Percentiles rank a stretch among this genome's conserved stretches.
Evolutionary conservation across 306 rosid genomes (phyloP).

Genomic region (Malus sylvestris): DNA sequence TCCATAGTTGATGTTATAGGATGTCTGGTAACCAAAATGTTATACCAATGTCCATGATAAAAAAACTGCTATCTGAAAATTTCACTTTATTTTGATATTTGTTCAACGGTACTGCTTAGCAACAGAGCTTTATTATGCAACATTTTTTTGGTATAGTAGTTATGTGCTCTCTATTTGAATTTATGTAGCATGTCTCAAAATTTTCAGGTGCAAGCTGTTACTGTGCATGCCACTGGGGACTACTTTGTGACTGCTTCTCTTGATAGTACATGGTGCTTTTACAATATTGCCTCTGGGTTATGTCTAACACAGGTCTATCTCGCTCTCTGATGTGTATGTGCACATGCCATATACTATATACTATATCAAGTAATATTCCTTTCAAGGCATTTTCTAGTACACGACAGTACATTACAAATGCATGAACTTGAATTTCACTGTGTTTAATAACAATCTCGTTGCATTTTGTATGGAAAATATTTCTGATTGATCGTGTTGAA

Average conservation of each 20-base stretch:
- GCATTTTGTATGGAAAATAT: background rate
- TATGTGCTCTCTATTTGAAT: background rate
- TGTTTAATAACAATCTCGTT: background rate
- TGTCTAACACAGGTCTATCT: slow-evolving; percentile 80
- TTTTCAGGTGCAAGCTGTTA: slow-evolving; percentile 93
- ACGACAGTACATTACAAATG: background rate
- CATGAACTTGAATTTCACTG: background rate
- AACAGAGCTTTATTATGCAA: background rate
- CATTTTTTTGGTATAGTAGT: background rate
- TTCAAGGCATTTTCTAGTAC: background rate
- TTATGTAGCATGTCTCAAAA: background rate
- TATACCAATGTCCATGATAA: background rate
- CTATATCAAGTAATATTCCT: background rate
- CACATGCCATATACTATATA: too few species aligned
- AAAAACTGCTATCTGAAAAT: background rate
- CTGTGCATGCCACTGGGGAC: slow-evolving; percentile 92
- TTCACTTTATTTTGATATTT: background rate
- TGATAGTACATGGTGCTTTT: slow-evolving; percentile 94
- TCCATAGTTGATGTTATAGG: background rate
- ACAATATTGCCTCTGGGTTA: slow-evolving; percentile 82
- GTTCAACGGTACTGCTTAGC: background rate
- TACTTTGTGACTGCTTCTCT: slow-evolving; percentile 95
- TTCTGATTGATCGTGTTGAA: background rate
- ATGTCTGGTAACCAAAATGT: background rate
- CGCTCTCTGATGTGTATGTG: background rate